Evolutionary conservation across 2,329 filamentous ascomycete genomes (phyloP), one percentile per base, ranked within the genome.

Genomic region (Neophaeococcomyces aloes): DNA sequence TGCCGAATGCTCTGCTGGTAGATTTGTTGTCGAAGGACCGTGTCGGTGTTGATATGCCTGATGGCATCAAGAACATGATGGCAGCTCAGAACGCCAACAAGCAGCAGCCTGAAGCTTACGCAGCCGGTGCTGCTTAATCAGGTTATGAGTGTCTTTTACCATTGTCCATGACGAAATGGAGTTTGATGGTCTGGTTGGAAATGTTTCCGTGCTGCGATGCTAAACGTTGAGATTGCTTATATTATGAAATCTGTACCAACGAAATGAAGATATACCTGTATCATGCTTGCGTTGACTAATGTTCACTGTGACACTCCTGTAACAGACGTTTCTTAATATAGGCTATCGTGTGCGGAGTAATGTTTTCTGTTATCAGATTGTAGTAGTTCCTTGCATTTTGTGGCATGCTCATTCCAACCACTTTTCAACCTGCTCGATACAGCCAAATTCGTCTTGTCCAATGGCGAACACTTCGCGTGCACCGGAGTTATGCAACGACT

Each of bases 21-120:
- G 89, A 96, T 62, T 76, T 96, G 53, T 70, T 98, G 51, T 82
- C 83, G 65, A 94, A 89, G 75, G 87, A 95, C 75, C 83, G 91
- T 59, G 87, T 98, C 42, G 91, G 87, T 57, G 91, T 96, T 29
- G 77, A 82, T 63, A 79, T 81, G 19, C 75, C 78, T 39, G 68
- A 81, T 47, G 78, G 65, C 35, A 65, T 67, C 57, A 62, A 66
- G 56, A 68, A 66, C 52, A 57, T 65, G 47, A 49, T 54, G 50
- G 47, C 51, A 10, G 31, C 48, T n/a, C 39, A 37, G 18, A 33
- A 23, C n/a, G 44, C 40, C 10, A 29, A 25, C 10, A 46, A 51
- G 37, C 49, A 55, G 29, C 45, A 39, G 8, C 46, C 51, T 34
- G 41, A 31, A 25, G 46, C 50, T 19, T 55, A 53, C 34, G 53